A percentile compares a stretch with the other conserved stretches of the same genome.
Conservation (phyloP, 768 basidiomycete genomes). For the Leucosporidium yakuticum region DNA sequence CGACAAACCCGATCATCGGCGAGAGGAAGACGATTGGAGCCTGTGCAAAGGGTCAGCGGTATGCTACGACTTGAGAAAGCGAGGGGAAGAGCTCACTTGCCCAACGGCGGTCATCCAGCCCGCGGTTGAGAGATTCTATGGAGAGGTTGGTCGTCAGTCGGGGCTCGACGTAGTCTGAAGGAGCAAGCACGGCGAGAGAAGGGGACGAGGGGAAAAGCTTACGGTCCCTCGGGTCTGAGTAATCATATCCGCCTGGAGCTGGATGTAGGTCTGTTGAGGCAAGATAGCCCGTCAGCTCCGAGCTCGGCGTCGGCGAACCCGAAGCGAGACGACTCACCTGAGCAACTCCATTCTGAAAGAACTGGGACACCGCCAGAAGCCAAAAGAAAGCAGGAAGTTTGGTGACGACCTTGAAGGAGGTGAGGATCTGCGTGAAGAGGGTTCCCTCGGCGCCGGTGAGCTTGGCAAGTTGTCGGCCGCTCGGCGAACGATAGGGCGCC, state of each 20-base stretch:
- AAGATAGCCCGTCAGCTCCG: too few relatives aligned
- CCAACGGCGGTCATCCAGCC: slow-evolving; percentile 11
- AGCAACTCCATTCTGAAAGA: slow-evolving; percentile 4
- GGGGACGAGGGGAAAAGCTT: too few relatives aligned
- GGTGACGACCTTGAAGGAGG: neutral
- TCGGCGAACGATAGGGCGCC: neutral
- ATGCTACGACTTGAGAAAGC: too few relatives aligned
- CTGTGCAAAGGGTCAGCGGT: too few relatives aligned
- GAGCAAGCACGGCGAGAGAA: neutral
- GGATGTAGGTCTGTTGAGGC: neutral
- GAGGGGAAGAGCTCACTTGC: neutral
- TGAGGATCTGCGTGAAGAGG: neutral
- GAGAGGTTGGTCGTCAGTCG: neutral
- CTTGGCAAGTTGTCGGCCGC: slow-evolving; percentile 7
- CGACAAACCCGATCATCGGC: too few relatives aligned
- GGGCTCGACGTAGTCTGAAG: too few relatives aligned
- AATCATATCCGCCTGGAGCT: slow-evolving; percentile 7
- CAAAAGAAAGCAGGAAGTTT: neutral
- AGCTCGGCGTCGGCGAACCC: too few relatives aligned
- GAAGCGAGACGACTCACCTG: too few relatives aligned
- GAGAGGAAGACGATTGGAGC: too few relatives aligned
- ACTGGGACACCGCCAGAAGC: neutral
- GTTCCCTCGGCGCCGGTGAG: neutral
- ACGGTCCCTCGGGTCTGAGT: neutral
- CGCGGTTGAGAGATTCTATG: too few relatives aligned